Evolutionary conservation across 345 rosid species (phyloP).

Genomic region (Murraya koenigii): DNA sequence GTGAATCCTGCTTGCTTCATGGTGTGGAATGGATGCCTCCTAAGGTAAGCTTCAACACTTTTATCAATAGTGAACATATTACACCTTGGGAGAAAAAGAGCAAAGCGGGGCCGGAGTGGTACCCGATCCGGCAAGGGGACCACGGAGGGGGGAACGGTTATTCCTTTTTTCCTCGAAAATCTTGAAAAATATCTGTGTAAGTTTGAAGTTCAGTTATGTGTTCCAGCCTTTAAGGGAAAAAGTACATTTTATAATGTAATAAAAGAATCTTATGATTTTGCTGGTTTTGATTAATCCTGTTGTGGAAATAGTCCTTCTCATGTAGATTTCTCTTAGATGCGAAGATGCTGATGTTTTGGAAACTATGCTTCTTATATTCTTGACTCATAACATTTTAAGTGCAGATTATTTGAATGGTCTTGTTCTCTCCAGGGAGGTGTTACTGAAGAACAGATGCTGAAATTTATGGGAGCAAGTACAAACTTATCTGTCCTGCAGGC

Average conservation of each 20-base stretch:
- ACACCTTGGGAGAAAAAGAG: too few relatives aligned
- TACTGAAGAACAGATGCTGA: slow-evolving; percentile 96
- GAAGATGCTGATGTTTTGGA: slow-evolving; percentile 12
- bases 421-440: slow-evolving; percentile 64
- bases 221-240: slow-evolving; percentile 5
- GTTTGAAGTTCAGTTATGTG: slow-evolving; percentile 5
- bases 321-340: slow-evolving; percentile 7
- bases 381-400: slow-evolving; percentile 4
- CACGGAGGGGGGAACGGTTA: too few relatives aligned
- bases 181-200: slow-evolving; percentile 1
- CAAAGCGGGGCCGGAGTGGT: too few relatives aligned
- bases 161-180: slow-evolving; percentile 2
- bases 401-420: slow-evolving; percentile 12
- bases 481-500: slow-evolving; percentile 64
- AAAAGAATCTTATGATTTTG: slow-evolving; percentile 2
- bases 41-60: slow-evolving; percentile 44
- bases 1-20: slow-evolving; percentile 94
- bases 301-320: slow-evolving; percentile 5
- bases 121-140: too few relatives aligned
- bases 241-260: not conserved
- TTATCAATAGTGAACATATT: not conserved
- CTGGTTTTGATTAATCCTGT: not conserved
- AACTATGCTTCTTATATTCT: slow-evolving; percentile 5
- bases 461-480: slow-evolving; percentile 94
- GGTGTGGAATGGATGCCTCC: slow-evolving; percentile 99